Conservation (phyloP, 805 yeast genomes). For the Candida hispaniensis region DNA sequence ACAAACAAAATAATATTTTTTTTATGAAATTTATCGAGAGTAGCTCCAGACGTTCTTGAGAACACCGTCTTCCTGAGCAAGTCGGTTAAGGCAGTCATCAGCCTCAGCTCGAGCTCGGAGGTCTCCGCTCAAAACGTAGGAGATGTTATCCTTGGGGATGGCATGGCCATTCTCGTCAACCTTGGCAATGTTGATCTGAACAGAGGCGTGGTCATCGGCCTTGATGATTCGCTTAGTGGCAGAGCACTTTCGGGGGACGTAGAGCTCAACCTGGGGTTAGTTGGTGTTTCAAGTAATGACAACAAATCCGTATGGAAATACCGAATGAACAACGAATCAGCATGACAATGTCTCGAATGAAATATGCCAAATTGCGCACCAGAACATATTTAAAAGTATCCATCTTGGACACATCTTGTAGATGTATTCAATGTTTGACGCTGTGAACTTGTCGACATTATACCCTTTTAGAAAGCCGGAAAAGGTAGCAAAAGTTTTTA, state of each 20-base stretch:
- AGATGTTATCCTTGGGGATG: constrained; percentile 78
- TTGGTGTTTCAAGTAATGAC: not conserved
- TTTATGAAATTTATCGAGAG: constrained; percentile 28
- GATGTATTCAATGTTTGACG: too few species aligned
- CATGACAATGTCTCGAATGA: too few species aligned
- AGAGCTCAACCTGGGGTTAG: constrained; percentile 80
- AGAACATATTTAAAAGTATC: too few species aligned
- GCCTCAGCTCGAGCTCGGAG: constrained; percentile 99
- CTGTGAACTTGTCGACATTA: too few species aligned
- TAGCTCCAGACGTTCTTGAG: constrained; percentile 56
- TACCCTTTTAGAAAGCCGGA: too few species aligned
- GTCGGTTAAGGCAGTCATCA: constrained; percentile 98
- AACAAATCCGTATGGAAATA: constrained; percentile 2
- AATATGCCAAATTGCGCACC: too few species aligned
- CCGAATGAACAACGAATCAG: not conserved
- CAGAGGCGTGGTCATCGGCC: constrained; percentile 99
- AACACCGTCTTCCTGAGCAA: constrained; percentile 97
- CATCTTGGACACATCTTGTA: too few species aligned
- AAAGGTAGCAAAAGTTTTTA: constrained; percentile 9
- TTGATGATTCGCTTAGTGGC: constrained; percentile 99
- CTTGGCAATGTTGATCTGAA: constrained; percentile 96
- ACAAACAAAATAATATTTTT: too few species aligned
- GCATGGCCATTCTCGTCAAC: constrained; percentile 96
- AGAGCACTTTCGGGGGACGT: constrained; percentile 99
- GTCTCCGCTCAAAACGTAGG: constrained; percentile 96